Conservation (phyloP, 345 rosid species). For the Salix suchowensis region DNA sequence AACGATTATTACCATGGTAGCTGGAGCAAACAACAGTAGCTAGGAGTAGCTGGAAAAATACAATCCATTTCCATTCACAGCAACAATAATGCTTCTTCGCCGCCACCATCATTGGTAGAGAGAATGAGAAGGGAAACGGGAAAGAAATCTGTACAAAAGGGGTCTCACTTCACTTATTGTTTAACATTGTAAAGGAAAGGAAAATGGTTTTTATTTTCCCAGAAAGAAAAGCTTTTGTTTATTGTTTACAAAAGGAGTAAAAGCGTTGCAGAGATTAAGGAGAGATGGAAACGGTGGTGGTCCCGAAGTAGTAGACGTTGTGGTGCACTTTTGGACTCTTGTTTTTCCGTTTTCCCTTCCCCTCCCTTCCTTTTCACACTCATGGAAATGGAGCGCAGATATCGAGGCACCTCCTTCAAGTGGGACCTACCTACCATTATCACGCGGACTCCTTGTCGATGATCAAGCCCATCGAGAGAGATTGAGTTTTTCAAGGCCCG, state of each 20-base stretch:
- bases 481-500: not conserved
- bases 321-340: not conserved
- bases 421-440: not conserved
- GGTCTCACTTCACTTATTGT: slow-evolving; percentile 7
- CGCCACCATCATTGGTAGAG: slow-evolving; percentile 7
- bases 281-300: slow-evolving; percentile 25
- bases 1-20: slow-evolving; percentile 39
- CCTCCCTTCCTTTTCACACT: not conserved
- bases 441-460: not conserved
- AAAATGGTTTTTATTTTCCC: not conserved
- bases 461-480: not conserved
- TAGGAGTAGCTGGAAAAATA: slow-evolving; percentile 34
- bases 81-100: slow-evolving; percentile 12
- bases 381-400: not conserved
- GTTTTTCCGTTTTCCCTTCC: too few relatives aligned
- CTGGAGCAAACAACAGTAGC: slow-evolving; percentile 48
- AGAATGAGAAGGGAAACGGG: not conserved
- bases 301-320: slow-evolving; percentile 36
- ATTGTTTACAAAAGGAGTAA: not conserved
- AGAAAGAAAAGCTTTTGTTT: not conserved
- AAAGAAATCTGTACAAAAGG: slow-evolving; percentile 11
- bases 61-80: slow-evolving; percentile 24
- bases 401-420: not conserved
- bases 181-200: not conserved
- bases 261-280: slow-evolving; percentile 23